Conservation (phyloP, 176 grass and related monocot genomes). For the Oryza brachyantha region DNA sequence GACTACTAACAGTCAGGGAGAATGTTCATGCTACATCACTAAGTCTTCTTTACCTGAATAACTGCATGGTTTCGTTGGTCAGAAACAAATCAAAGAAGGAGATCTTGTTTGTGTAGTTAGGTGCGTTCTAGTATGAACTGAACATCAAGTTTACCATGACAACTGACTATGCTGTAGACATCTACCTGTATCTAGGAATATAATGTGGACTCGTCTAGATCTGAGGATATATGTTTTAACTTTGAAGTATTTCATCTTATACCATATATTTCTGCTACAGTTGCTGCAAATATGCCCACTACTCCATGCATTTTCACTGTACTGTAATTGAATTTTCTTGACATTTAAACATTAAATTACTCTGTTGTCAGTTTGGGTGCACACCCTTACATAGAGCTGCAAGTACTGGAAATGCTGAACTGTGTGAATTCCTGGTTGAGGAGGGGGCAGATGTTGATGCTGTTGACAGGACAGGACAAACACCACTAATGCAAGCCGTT, state of each 20-base stretch:
- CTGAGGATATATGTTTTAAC: not conserved
- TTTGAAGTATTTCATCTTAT: not conserved
- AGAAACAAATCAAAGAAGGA: not conserved
- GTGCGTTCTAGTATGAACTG: not conserved
- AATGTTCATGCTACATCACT: not conserved
- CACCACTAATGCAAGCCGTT: constrained; percentile 78
- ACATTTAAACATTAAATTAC: constrained; percentile 13
- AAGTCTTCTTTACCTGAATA: not conserved
- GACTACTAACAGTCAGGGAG: constrained; percentile 15
- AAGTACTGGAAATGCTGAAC: constrained; percentile 70
- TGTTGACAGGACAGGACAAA: constrained; percentile 64
- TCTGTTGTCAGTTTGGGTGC: constrained; percentile 70
- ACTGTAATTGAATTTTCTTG: not conserved
- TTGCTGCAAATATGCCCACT: not conserved
- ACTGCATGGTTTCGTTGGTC: not conserved
- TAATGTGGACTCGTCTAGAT: not conserved
- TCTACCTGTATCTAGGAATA: not conserved
- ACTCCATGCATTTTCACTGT: not conserved
- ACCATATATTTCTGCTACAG: not conserved
- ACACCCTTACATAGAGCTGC: constrained; percentile 92
- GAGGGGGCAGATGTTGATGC: constrained; percentile 92
- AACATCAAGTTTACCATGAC: not conserved
- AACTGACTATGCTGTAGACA: not conserved
- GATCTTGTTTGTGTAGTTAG: not conserved
- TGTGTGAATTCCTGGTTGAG: constrained; percentile 87